Base-by-base conservation (phyloP, 495 filamentous ascomycete species). In the Geopyxis carbonaria region DNA sequence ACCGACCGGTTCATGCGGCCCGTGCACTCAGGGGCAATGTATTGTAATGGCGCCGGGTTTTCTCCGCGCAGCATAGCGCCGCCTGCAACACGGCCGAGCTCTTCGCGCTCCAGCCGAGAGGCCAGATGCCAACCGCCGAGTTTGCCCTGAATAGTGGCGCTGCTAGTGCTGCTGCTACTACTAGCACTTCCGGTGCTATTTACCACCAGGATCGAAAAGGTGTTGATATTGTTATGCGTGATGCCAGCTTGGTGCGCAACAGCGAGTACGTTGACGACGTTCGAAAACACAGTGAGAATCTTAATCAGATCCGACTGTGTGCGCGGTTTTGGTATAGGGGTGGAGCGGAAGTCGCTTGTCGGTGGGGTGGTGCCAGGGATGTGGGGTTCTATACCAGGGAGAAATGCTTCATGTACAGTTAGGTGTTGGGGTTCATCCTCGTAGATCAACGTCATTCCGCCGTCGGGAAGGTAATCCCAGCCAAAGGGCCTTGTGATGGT, bases 381-480 rank as follows among this genome's bases (percentile, higher is more conserved):
- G 25, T 43, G 31, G 15, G 50, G 51, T 24, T 34, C 23, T 15
- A 29, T 39, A 15, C 11, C 31, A 3, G 51, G 51, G 28, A 56
- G 38, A 38, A 56, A 56, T 35, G 48, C 46, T 21, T 56, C 52
- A 22, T 44, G 33, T 16, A 48, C 47, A 21, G 44, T 55, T 37
- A 45, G 34, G 22, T 55, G 41, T n/a, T 7, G 18, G 10, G 36
- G 10, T 16, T 56, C 52, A 15, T 55, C 44, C 16, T 30, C 18
- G 19, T 56, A 56, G 41, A 56, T 27, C 14, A 56, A 34, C 13
- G 51, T 34, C 47, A 56, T 48, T 9, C 52, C 52, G 14, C 52
- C 51, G n/a, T 51, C 52, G 5, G 43, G 51, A 24, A 56, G 40
- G 40, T 56, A 55, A 34, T 56, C 51, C 52, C 51, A 56, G n/a